Evolutionary conservation across 179 eudicot genomes (phyloP).

Genomic region (Sideroxylon spinosum): DNA sequence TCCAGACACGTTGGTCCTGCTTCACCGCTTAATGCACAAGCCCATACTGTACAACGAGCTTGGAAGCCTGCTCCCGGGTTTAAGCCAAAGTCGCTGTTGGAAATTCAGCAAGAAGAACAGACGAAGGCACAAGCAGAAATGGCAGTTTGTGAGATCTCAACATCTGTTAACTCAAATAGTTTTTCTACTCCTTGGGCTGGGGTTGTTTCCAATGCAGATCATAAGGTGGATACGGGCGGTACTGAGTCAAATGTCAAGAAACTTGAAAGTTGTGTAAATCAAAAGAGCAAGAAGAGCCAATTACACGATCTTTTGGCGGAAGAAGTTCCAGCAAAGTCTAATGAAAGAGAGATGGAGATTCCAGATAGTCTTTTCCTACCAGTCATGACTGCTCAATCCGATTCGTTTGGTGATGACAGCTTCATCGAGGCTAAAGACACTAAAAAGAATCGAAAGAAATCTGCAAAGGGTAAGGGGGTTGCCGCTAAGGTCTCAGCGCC

Average conservation of each 20-base stretch:
- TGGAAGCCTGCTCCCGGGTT: constrained; percentile 93
- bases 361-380: constrained; percentile 34
- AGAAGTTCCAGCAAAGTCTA: constrained; percentile 45
- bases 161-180: constrained; percentile 44
- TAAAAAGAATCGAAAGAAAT: constrained; percentile 86
- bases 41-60: constrained; percentile 42
- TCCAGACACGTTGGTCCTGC: not conserved
- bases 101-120: constrained; percentile 95
- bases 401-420: constrained; percentile 44
- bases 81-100: constrained; percentile 78
- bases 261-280: constrained; percentile 30
- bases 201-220: constrained; percentile 42
- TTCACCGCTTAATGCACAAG: constrained; percentile 27
- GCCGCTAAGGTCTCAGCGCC: constrained; percentile 46
- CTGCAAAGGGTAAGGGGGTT: constrained; percentile 74
- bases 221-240: constrained; percentile 30
- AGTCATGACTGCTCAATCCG: constrained; percentile 26
- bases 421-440: constrained; percentile 94
- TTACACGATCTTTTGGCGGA: constrained; percentile 65
- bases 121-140: constrained; percentile 44
- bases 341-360: constrained; percentile 37
- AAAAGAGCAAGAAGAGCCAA: constrained; percentile 60
- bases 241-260: constrained; percentile 28
- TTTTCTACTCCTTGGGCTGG: constrained; percentile 78
- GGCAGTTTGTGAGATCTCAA: constrained; percentile 39